A percentile compares a stretch with the other conserved stretches of the same genome.
Evolutionary conservation across 768 basidiomycete species (phyloP).

Genomic region (Pisolithus orientalis): DNA sequence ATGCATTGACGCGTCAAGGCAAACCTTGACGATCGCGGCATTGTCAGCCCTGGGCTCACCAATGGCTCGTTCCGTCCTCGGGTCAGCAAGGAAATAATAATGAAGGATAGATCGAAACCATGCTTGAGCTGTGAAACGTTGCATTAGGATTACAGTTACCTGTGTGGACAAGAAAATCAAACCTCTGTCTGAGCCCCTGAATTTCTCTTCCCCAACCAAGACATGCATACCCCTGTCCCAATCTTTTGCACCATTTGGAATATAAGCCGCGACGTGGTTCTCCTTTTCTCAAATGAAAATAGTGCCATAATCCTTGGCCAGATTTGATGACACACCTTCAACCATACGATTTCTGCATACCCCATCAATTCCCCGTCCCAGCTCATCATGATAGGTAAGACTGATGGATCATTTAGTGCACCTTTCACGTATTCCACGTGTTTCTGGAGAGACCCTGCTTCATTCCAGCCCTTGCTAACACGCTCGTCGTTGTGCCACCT

Average conservation of each 20-base stretch:
- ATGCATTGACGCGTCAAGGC: conserved; percentile 14
- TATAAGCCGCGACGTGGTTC: conserved; percentile 18
- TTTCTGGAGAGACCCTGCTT: conserved; percentile 37
- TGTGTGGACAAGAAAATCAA: conserved; percentile 9
- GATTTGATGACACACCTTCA: conserved; percentile 32
- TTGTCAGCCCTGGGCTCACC: conserved; percentile 37
- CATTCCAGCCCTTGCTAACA: conserved; percentile 41
- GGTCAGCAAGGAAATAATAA: conserved; percentile 38
- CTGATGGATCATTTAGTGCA: conserved; percentile 32
- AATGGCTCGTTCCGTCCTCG: conserved; percentile 34
- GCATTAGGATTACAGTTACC: not conserved
- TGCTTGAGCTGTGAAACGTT: conserved; percentile 6
- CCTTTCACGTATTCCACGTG: conserved; percentile 36
- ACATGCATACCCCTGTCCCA: conserved; percentile 37
- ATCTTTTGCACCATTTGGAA: conserved; percentile 23
- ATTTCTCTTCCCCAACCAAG: conserved; percentile 42
- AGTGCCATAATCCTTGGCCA: no score
- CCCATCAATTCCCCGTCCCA: conserved; percentile 41
- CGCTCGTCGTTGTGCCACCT: conserved; percentile 46
- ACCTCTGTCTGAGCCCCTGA: conserved; percentile 38
- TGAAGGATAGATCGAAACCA: conserved; percentile 31
- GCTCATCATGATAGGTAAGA: conserved; percentile 37
- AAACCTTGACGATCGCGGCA: conserved; percentile 23
- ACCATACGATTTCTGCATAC: conserved; percentile 40
- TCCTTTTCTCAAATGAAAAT: conserved; percentile 2